These are phyloP conservation scores for Fusarium paranaense DNA, from an alignment of 2,329 filamentous ascomycete species.

Conservation along the genomic window DNA sequence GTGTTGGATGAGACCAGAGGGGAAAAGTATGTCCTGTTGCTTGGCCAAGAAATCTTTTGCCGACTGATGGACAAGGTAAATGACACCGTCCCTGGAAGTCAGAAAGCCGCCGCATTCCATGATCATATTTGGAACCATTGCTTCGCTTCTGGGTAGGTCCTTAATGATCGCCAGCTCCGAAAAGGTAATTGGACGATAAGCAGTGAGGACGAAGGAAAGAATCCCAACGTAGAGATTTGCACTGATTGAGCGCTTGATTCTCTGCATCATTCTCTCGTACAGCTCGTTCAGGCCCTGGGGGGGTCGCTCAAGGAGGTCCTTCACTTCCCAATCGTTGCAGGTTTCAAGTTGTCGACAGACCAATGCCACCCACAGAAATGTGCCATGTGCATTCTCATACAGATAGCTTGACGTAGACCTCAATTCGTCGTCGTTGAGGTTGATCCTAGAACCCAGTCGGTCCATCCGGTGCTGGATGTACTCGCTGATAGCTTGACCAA, in stretches of 20 bases:
- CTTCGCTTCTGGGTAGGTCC: neutral
- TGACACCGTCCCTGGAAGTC: rapidly evolving
- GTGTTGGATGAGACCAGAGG: rapidly evolving
- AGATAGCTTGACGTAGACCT: neutral
- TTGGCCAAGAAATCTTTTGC: neutral
- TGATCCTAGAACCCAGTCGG: no score
- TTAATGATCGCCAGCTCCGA: neutral
- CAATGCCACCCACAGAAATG: slow-evolving; percentile 45
- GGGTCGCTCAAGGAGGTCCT: neutral
- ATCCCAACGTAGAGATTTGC: neutral
- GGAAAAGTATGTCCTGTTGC: neutral
- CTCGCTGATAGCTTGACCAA: slow-evolving; percentile 50
- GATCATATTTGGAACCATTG: rapidly evolving
- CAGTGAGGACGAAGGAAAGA: neutral
- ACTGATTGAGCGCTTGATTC: no score
- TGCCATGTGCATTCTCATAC: slow-evolving; percentile 35
- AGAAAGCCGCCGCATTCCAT: neutral
- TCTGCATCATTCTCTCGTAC: neutral
- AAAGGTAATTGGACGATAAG: neutral
- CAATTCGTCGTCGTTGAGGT: no score
- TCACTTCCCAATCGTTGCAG: neutral
- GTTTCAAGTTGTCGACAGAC: slow-evolving; percentile 7
- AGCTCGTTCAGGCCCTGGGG: neutral
- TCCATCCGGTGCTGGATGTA: slow-evolving; percentile 48
- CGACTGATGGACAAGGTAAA: neutral